These are phyloP conservation scores for Globisporangium irregulare DNA, from an alignment of 352 stramenopile species.

Conservation along the genomic window DNA sequence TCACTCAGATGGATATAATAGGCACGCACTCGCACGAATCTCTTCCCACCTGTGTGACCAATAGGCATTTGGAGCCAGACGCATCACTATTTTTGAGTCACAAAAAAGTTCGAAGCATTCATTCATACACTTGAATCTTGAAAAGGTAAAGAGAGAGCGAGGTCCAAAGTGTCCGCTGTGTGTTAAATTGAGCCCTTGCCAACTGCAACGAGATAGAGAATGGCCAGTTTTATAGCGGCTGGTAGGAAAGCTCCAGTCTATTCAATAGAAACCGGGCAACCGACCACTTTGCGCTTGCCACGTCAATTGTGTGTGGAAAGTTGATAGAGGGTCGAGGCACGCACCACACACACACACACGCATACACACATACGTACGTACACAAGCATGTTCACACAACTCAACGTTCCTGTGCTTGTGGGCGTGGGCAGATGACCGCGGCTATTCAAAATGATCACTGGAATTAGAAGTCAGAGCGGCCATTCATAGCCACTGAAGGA, in stretches of 20 bases:
- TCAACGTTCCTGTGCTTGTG: not conserved
- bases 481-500: too few relatives aligned
- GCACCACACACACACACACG: not conserved
- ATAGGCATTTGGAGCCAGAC: not conserved
- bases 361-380: not conserved
- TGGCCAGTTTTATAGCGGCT: not conserved
- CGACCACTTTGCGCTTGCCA: not conserved
- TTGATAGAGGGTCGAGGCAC: not conserved
- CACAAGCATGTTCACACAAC: not conserved
- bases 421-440: not conserved
- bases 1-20: not conserved
- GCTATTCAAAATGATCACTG: not conserved
- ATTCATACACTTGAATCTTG: not conserved
- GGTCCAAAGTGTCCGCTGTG: not conserved
- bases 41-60: not conserved
- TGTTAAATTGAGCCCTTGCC: not conserved
- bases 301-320: conserved; percentile 1
- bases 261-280: not conserved
- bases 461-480: too few relatives aligned
- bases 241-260: not conserved
- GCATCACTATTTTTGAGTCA: not conserved
- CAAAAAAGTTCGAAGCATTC: not conserved
- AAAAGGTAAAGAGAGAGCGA: not conserved
- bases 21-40: not conserved
- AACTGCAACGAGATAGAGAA: conserved; percentile 1